These are phyloP conservation scores for Monilinia laxa DNA, from an alignment of 2,329 filamentous ascomycete species.

Conservation along the genomic window DNA sequence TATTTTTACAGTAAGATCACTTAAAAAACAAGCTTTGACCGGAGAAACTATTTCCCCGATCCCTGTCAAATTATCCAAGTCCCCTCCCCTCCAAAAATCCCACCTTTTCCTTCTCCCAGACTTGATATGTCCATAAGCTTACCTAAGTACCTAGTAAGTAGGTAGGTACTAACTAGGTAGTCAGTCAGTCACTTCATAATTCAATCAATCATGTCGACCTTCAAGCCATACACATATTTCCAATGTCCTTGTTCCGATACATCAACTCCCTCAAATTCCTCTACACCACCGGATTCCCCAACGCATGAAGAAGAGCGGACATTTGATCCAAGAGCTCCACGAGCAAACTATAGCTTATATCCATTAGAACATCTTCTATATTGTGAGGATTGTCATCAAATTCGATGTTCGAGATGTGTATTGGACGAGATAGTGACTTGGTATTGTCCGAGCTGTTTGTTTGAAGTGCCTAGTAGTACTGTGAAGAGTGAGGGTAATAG, in stretches of 20 bases:
- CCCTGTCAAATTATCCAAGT: constrained; percentile 1
- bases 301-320: constrained; percentile 70
- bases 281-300: constrained; percentile 40
- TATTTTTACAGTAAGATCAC: no score
- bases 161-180: no score
- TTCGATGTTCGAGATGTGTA: constrained; percentile 88
- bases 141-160: not conserved
- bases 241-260: constrained; percentile 63
- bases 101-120: not conserved
- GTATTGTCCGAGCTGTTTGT: constrained; percentile 92
- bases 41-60: not conserved
- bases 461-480: constrained; percentile 92
- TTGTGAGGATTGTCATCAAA: constrained; percentile 96
- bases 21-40: not conserved
- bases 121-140: no score
- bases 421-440: constrained; percentile 92
- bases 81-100: constrained; percentile 6
- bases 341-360: constrained; percentile 88
- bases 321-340: constrained; percentile 81
- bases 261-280: constrained; percentile 39
- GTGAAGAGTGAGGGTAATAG: constrained; percentile 91
- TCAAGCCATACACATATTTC: constrained; percentile 64
- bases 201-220: constrained; percentile 47
- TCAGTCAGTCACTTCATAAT: no score
- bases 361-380: constrained; percentile 92